Base-by-base conservation (phyloP, 1,284 basidiomycete species). In the Pseudozyma tsukubaensis region DNA sequence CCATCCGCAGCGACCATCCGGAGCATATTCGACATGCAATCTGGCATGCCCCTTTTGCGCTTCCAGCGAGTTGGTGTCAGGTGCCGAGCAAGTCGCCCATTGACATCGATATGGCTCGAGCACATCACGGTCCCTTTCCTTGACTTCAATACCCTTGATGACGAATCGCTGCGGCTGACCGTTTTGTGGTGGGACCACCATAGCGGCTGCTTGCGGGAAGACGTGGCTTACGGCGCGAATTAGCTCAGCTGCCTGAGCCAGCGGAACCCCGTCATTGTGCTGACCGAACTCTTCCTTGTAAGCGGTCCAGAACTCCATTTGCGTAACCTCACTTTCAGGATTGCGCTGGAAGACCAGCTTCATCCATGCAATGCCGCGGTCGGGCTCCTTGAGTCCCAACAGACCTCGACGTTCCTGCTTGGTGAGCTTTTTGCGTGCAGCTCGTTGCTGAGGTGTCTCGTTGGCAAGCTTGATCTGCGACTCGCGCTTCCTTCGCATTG, bases 301-400 rank as follows among this genome's bases (percentile, higher is more conserved):
- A 13, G 93, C 87, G 61, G 89, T 92, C 93, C 93, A 95, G 72
- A 95, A 92, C 70, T 92, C 92, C 57, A 94, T 92, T 85, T 95
- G 93, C 0, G 93, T 93, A 49, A 94, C 86, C 78, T 94, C 92
- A 9, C 90, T 89, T 2, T 90, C 89, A 1, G 89, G 83, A 62
- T 90, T 89, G 19, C 89, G 86, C 11, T 90, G 87, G 78, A 93
- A 94, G 88, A 93, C 90, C 11, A 87, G 84, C 78, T 89, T 90
- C 91, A 95, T 93, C 80, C 80, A 82, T 35, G 65, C 77, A 9
- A 74, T 70, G 18, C 77, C 77, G 7, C 81, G 71, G 11, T 81
- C 70, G 10, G 81, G 81, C 58, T 83, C 81, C 18, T 50, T 37
- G 32, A 80, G 60, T 5, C 63, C 66, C 7, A 57, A 48, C 18